Conservation (phyloP, 257 asterid genomes). For the Fraxinus quadrangulata region DNA sequence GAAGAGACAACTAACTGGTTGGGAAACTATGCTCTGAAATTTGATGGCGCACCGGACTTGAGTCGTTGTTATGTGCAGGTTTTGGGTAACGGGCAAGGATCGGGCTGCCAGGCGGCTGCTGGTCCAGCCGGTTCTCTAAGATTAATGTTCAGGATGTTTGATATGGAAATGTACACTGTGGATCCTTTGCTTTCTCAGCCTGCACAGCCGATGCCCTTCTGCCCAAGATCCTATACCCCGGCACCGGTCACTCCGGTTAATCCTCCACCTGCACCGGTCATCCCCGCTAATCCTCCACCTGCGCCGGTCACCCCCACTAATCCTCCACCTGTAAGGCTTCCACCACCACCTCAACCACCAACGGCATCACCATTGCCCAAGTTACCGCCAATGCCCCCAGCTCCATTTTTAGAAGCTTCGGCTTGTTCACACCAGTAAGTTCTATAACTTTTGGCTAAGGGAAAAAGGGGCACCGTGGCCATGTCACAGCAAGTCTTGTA, state of each 20-base stretch:
- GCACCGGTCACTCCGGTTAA: too few relatives aligned
- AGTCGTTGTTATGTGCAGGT: slow-evolving; percentile 55
- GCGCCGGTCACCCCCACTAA: background rate
- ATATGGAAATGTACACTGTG: slow-evolving; percentile 59
- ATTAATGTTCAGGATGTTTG: slow-evolving; percentile 64
- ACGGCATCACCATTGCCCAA: slow-evolving; percentile 19
- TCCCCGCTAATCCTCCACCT: slow-evolving; percentile 5
- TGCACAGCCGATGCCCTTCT: slow-evolving; percentile 59
- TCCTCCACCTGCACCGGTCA: background rate
- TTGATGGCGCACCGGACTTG: slow-evolving; percentile 69
- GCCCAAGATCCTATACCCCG: slow-evolving; percentile 48
- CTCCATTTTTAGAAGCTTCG: slow-evolving; percentile 61
- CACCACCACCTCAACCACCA: too few relatives aligned
- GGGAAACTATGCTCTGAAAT: slow-evolving; percentile 64
- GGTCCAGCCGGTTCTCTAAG: slow-evolving; percentile 56
- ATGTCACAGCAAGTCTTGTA: too few relatives aligned
- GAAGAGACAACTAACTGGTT: slow-evolving; percentile 78
- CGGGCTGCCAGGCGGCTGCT: slow-evolving; percentile 55
- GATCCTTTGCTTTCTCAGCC: slow-evolving; percentile 89
- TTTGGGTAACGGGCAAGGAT: slow-evolving; percentile 46
- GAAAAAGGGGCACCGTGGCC: too few relatives aligned
- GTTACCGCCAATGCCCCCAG: slow-evolving; percentile 47
- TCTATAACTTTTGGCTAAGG: background rate
- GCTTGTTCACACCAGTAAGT: slow-evolving; percentile 86
- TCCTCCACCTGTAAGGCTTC: slow-evolving; percentile 23